Evolutionary conservation across 208 protist species (phyloP).

Genomic region (Trypanosoma avium): DNA sequence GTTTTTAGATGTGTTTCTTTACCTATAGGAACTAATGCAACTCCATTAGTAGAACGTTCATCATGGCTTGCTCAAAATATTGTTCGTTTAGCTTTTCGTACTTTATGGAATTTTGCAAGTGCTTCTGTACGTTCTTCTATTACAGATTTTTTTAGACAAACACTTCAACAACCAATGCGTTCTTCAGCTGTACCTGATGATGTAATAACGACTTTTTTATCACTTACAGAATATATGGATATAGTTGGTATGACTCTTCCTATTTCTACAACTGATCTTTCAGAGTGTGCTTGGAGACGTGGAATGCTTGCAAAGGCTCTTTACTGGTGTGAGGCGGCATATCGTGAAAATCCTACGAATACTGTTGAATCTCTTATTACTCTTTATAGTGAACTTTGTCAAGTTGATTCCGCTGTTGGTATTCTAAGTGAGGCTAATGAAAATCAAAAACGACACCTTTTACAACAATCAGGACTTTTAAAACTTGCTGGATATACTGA

Average conservation of each 20-base stretch:
- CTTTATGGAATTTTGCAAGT: constrained; percentile 73
- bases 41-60: constrained; percentile 66
- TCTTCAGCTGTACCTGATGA: constrained; percentile 68
- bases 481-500: constrained; percentile 81
- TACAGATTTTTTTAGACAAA: constrained; percentile 62
- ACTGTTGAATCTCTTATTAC: constrained; percentile 81
- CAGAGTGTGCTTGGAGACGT: constrained; percentile 78
- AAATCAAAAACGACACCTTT: constrained; percentile 59
- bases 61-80: constrained; percentile 65
- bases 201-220: constrained; percentile 62
- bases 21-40: constrained; percentile 60
- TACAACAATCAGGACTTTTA: constrained; percentile 71
- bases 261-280: constrained; percentile 61
- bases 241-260: constrained; percentile 70
- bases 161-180: constrained; percentile 57
- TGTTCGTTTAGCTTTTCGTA: constrained; percentile 69
- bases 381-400: constrained; percentile 79
- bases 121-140: constrained; percentile 55
- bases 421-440: constrained; percentile 69
- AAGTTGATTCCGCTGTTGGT: constrained; percentile 75
- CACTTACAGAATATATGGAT: constrained; percentile 87
- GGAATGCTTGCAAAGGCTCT: constrained; percentile 89
- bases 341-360: constrained; percentile 60
- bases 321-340: constrained; percentile 85
- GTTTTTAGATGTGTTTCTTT: constrained; percentile 82